Evolutionary conservation across 2,329 filamentous ascomycete species (phyloP), one percentile per base, ranked within the genome.

Genomic region (Truncatella angustata): DNA sequence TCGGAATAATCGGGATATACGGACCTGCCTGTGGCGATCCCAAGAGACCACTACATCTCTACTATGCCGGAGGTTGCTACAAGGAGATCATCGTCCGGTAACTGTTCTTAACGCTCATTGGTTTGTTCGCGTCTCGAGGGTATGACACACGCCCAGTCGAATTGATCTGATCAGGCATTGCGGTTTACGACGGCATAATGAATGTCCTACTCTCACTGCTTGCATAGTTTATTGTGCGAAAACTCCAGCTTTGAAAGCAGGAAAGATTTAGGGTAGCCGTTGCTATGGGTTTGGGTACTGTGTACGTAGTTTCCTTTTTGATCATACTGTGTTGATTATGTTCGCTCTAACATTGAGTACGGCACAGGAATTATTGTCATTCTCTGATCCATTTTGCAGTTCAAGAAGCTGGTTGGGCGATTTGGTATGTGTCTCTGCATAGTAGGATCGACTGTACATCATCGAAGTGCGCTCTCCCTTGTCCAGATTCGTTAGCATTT

Each of bases 261-360:
- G 45, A 49, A 24, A n/a, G 28, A 39, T 21, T 49, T 9, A 32
- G 45, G n/a, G 45, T 49, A 23, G 45, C 45, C n/a, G 32, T 49
- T 11, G 32, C 45, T 18, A 49, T 49, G 45, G 18, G 32, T 6
- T 24, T 49, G 12, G 45, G 45, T 10, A 23, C 28, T n/a, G 11
- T 49, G 45, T 49, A 39, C 14, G 45, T 49, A 34, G 3, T 32
- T 35, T 32, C n/a, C 2, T 34, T 20, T 9, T 4, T 7, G 24
- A 43, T 28, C 10, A 43, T 14, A 30, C 24, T 23, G 7, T 9
- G 7, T 32, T 32, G n/a, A 24, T 3, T 43, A 24, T 6, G n/a
- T n/a, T n/a, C n/a, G n/a, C n/a, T 20, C 23, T 43, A n/a, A 43
- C 3, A 23, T 30, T 10, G 5, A 20, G 28, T 24, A 3, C 34